These are phyloP conservation scores for Colletotrichum sp. DNA, from an alignment of 2,329 filamentous ascomycete genomes.

Conservation along the genomic window DNA sequence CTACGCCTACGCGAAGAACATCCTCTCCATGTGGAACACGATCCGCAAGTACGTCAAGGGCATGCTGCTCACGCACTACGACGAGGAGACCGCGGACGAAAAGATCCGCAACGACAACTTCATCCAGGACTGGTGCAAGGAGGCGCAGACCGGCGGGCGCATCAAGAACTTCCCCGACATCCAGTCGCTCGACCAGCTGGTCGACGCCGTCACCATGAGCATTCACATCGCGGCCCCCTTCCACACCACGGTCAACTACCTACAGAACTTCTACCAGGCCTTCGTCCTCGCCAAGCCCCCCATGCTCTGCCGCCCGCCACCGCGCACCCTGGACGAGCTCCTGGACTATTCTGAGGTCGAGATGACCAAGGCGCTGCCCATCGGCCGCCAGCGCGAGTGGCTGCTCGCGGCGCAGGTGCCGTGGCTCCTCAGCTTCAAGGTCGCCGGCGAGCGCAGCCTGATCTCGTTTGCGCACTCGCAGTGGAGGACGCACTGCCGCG, in stretches of 20 bases:
- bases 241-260: slow-evolving; percentile 57
- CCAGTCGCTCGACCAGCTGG: slow-evolving; percentile 42
- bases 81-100: slow-evolving; percentile 34
- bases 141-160: slow-evolving; percentile 42
- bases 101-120: slow-evolving; percentile 28
- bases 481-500: slow-evolving; percentile 33
- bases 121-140: slow-evolving; percentile 44
- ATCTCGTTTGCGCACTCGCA: slow-evolving; percentile 44
- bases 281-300: slow-evolving; percentile 52
- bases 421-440: slow-evolving; percentile 48
- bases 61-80: slow-evolving; percentile 40
- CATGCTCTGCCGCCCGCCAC: slow-evolving; percentile 38
- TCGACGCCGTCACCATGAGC: slow-evolving; percentile 55
- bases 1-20: slow-evolving; percentile 53
- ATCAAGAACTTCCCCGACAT: slow-evolving; percentile 49
- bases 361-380: slow-evolving; percentile 45
- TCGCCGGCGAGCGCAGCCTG: slow-evolving; percentile 43
- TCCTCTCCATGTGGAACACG: slow-evolving; percentile 47
- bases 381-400: slow-evolving; percentile 47
- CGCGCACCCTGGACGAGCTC: slow-evolving; percentile 33
- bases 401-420: slow-evolving; percentile 49
- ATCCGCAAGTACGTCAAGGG: slow-evolving; percentile 46
- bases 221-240: slow-evolving; percentile 56
- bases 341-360: slow-evolving; percentile 33
- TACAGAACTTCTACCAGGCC: slow-evolving; percentile 54